Evolutionary conservation across 2,329 filamentous ascomycete genomes (phyloP).

Genomic region (Eurotiales sp.): DNA sequence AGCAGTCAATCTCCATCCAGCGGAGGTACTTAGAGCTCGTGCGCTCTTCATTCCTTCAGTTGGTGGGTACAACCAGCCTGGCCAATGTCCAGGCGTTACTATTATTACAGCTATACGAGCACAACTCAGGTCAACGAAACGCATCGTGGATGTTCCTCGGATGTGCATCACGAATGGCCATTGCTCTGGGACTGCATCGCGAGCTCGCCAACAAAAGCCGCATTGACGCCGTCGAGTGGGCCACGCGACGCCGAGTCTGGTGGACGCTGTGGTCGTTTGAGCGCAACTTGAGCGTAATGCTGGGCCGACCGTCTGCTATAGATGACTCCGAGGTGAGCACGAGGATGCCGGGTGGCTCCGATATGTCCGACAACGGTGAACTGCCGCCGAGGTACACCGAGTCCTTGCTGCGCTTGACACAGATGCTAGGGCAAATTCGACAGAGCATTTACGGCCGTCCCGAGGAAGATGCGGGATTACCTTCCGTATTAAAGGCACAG

Average conservation of each 20-base stretch:
- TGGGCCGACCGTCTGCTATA: constrained; percentile 33
- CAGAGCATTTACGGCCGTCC: background rate
- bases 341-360: constrained; percentile 28
- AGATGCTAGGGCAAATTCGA: constrained; percentile 22
- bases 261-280: constrained; percentile 37
- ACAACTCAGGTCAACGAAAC: constrained; percentile 38
- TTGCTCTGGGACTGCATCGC: constrained; percentile 25
- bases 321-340: constrained; percentile 35
- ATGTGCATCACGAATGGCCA: constrained; percentile 24
- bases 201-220: constrained; percentile 14
- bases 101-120: constrained; percentile 30
- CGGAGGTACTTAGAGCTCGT: constrained; percentile 19
- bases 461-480: background rate
- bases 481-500: background rate
- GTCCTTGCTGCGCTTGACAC: constrained; percentile 27
- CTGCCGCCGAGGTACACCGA: constrained; percentile 23
- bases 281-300: constrained; percentile 34
- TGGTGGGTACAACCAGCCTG: constrained; percentile 28
- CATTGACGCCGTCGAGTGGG: constrained; percentile 32
- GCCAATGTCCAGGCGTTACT: constrained; percentile 29
- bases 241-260: constrained; percentile 33
- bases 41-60: constrained; percentile 25
- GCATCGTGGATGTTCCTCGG: constrained; percentile 29
- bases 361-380: constrained; percentile 26
- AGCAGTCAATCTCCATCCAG: constrained; percentile 22